Evolutionary conservation across 352 stramenopile species (phyloP).

Genomic region (Pythium myriotylum): DNA sequence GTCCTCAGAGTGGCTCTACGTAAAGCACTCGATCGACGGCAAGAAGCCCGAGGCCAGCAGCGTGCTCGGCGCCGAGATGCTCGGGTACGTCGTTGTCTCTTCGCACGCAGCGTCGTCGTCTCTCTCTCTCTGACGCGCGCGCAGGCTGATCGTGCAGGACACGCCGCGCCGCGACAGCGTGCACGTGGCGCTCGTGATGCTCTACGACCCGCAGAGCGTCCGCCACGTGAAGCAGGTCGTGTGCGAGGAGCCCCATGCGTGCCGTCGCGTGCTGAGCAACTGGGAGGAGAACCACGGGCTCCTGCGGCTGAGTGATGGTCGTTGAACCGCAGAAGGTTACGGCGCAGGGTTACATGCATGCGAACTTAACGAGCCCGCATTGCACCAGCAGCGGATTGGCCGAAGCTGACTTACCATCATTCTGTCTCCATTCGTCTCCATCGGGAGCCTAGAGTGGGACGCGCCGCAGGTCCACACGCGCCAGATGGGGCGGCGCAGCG

Average conservation of each 20-base stretch:
- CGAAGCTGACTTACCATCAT: constrained; percentile 6
- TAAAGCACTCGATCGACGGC: constrained; percentile 26
- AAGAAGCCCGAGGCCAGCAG: not conserved
- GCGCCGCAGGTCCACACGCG: not conserved
- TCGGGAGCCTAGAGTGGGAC: not conserved
- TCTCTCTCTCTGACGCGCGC: not conserved
- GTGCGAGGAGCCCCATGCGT: constrained; percentile 13
- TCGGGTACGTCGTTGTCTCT: no score
- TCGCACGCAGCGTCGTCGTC: not conserved
- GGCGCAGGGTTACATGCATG: not conserved
- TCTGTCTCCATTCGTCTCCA: constrained; percentile 3
- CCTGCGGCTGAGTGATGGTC: constrained; percentile 5
- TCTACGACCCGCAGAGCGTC: constrained; percentile 22
- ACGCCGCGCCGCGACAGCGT: constrained; percentile 3
- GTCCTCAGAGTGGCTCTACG: constrained; percentile 9
- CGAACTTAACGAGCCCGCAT: constrained; percentile 8
- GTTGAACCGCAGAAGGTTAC: not conserved
- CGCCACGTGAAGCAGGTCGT: constrained; percentile 15
- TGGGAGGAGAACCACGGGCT: constrained; percentile 15
- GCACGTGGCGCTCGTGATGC: constrained; percentile 14
- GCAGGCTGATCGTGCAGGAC: constrained; percentile 18
- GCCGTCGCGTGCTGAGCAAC: constrained; percentile 10
- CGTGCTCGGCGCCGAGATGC: constrained; percentile 6
- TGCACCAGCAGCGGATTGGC: constrained; percentile 5
- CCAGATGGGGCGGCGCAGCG: not conserved